A percentile compares a stretch with the other conserved stretches of the same genome.
phyloP scores from a whole-genome alignment of 805 yeast species.

The Candida sonorensis region DNA sequence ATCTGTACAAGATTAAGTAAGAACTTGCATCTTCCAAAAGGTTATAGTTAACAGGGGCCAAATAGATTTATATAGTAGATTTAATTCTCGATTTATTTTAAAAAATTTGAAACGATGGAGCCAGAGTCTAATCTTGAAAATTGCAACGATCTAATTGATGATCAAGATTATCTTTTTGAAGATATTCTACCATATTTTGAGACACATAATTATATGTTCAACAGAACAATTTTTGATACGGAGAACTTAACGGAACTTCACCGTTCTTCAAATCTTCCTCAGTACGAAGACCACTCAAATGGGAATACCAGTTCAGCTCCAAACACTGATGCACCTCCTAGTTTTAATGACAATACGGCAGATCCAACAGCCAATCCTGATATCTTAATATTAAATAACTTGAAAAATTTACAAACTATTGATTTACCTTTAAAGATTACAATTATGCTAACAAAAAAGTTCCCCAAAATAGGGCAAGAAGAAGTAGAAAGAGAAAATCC shows the following conservation, averaged over 20 bases:
- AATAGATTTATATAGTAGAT: too few relatives aligned
- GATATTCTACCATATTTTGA: conserved; percentile 66
- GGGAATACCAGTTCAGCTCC: neutral
- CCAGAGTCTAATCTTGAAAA: conserved; percentile 27
- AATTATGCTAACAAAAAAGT: conserved; percentile 34
- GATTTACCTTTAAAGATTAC: conserved; percentile 19
- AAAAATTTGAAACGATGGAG: neutral
- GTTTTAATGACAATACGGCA: conserved; percentile 3
- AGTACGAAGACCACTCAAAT: neutral
- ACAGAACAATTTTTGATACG: conserved; percentile 14
- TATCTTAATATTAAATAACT: conserved; percentile 19
- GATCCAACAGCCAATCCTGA: conserved; percentile 19
- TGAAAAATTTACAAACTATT: conserved; percentile 17
- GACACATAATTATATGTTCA: conserved; percentile 43
- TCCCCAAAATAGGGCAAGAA: conserved; percentile 26
- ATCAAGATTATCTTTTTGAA: conserved; percentile 46
- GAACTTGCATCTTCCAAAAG: too few relatives aligned
- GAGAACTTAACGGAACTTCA: neutral
- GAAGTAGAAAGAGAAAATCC: conserved; percentile 23
- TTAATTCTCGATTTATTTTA: too few relatives aligned
- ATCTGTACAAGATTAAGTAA: too few relatives aligned
- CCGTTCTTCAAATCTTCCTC: neutral
- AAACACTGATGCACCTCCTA: neutral
- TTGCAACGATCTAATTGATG: conserved; percentile 63
- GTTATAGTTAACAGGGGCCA: too few relatives aligned